Evolutionary conservation across 2,329 filamentous ascomycete species (phyloP).

Genomic region (Eutypa lata): DNA sequence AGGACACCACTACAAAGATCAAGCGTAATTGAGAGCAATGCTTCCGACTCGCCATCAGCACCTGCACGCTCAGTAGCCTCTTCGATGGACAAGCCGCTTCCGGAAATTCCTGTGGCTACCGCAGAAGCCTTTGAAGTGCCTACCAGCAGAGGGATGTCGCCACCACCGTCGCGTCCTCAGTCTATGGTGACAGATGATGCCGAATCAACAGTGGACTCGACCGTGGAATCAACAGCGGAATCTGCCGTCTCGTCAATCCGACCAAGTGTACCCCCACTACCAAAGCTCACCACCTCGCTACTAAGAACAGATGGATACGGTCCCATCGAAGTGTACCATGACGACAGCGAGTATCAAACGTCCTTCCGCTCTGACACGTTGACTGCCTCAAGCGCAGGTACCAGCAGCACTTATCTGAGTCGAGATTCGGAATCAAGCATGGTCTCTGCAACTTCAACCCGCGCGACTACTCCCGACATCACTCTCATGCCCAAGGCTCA

Average conservation of each 20-base stretch:
- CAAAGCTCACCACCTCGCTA: slow-evolving; percentile 52
- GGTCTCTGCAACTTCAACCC: slow-evolving; percentile 77
- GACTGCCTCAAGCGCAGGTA: slow-evolving; percentile 72
- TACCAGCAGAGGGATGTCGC: slow-evolving; percentile 25
- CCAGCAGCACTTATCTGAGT: slow-evolving; percentile 74
- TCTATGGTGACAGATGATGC: slow-evolving; percentile 39
- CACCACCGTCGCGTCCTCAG: slow-evolving; percentile 39
- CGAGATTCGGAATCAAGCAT: slow-evolving; percentile 79
- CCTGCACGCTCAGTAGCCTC: slow-evolving; percentile 28
- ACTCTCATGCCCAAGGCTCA: slow-evolving; percentile 52
- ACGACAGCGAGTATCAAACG: slow-evolving; percentile 49
- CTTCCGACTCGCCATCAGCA: slow-evolving; percentile 23
- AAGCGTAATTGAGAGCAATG: slow-evolving; percentile 36
- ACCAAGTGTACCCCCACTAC: slow-evolving; percentile 52
- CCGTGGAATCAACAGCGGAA: slow-evolving; percentile 39
- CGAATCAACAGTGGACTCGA: slow-evolving; percentile 41
- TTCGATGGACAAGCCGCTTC: slow-evolving; percentile 65
- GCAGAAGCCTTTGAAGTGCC: slow-evolving; percentile 21
- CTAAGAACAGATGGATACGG: slow-evolving; percentile 47
- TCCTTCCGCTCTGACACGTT: slow-evolving; percentile 65
- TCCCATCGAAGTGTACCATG: slow-evolving; percentile 43
- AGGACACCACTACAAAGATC: slow-evolving; percentile 31
- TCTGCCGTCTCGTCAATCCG: slow-evolving; percentile 48
- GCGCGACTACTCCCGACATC: slow-evolving; percentile 81
- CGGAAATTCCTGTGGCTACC: slow-evolving; percentile 53